These are phyloP conservation scores for Phytophthora melonis DNA, from an alignment of 352 stramenopile species.

Conservation along the genomic window DNA sequence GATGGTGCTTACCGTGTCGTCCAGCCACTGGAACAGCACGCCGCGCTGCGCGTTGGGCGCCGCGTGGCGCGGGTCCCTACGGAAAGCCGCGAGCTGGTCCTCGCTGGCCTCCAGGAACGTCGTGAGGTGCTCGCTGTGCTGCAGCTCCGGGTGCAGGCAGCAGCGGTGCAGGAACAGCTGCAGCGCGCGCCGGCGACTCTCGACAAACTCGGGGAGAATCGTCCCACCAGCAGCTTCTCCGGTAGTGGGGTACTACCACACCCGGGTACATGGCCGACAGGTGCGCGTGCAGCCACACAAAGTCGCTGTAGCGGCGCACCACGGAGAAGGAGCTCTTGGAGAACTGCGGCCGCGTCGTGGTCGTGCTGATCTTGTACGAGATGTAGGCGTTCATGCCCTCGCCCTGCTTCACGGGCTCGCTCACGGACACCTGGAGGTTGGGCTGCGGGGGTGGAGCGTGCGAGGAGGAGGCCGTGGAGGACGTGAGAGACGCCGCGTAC, in stretches of 20 bases:
- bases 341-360: conserved; percentile 83
- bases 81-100: conserved; percentile 72
- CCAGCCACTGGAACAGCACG: conserved; percentile 88
- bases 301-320: conserved; percentile 95
- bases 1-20: conserved; percentile 88
- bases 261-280: conserved; percentile 89
- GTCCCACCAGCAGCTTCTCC: conserved; percentile 95
- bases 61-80: conserved; percentile 71
- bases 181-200: conserved; percentile 79
- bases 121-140: conserved; percentile 86
- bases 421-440: conserved; percentile 89
- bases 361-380: conserved; percentile 95
- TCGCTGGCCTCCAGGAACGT: conserved; percentile 87
- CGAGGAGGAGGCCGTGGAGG: not conserved
- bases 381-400: conserved; percentile 99
- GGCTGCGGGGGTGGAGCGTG: conserved; percentile 9
- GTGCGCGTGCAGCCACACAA: conserved; percentile 95
- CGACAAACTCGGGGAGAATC: conserved; percentile 95
- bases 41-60: conserved; percentile 52
- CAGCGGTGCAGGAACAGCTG: conserved; percentile 86
- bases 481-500: conserved; percentile 5
- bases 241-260: conserved; percentile 94
- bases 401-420: conserved; percentile 95
- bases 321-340: conserved; percentile 91
- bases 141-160: conserved; percentile 82